Conservation (phyloP, 73 alveolate genomes). For the Uronychia setigera region DNA sequence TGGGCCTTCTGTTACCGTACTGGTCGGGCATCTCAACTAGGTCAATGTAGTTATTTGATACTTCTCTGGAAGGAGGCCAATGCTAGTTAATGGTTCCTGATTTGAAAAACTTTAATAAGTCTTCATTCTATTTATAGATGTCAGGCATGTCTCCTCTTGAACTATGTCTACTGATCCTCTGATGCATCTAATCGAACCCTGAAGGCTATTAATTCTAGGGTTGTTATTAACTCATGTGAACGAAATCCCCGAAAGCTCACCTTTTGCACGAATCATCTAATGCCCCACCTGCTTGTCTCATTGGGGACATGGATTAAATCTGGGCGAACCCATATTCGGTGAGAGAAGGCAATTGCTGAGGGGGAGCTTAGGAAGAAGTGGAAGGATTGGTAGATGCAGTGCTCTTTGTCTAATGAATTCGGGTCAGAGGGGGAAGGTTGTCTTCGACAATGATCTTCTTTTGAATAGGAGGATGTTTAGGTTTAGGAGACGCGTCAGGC, state of each 20-base stretch:
- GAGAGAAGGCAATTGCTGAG: background rate
- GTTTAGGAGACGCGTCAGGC: too few relatives aligned
- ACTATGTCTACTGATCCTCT: background rate
- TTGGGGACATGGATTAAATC: background rate
- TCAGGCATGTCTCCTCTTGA: slow-evolving; percentile 1
- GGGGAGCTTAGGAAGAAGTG: background rate
- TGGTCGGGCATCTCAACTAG: background rate
- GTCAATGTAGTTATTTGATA: background rate
- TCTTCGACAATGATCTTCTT: background rate
- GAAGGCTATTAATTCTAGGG: background rate
- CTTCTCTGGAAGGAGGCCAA: slow-evolving; percentile 1
- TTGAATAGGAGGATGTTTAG: too few relatives aligned
- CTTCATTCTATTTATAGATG: background rate
- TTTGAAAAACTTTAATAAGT: background rate
- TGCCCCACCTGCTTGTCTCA: too few relatives aligned
- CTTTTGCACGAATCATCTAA: too few relatives aligned
- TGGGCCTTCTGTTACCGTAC: background rate
- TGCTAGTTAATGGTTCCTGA: background rate
- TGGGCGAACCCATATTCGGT: background rate
- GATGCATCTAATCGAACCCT: too few relatives aligned
- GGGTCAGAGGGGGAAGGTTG: background rate
- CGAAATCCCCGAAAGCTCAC: too few relatives aligned
- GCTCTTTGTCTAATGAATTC: too few relatives aligned
- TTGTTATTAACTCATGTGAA: background rate
- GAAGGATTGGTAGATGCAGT: too few relatives aligned